Evolutionary conservation across 768 basidiomycete species (phyloP), one percentile per base, ranked within the genome.

Genomic region (Rhodosporidiobolus odoratus): DNA sequence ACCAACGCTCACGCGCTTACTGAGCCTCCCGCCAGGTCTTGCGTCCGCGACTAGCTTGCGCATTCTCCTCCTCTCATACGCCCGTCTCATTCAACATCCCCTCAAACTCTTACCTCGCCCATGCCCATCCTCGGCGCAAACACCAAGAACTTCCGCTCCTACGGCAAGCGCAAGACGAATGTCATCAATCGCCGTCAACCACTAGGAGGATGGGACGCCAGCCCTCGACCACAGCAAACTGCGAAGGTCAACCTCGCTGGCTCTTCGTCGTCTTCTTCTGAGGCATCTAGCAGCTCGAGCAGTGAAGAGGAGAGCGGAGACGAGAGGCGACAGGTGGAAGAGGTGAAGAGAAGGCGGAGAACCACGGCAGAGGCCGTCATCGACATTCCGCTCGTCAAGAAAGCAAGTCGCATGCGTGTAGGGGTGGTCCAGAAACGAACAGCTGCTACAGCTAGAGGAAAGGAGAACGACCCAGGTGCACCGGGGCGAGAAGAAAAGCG

Each of bases 121-220:
- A 37, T n/a, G 58, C 25, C 60, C 41, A 59, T 66, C 40, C 64
- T 74, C 23, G 58, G 68, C 61, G 41, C n/a, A 0, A 30, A 50
- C 1, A 74, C 72, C 0, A 47, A 67, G 60, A 50, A 59, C 50
- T 67, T 41, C 58, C 62, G 62, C 50, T 56, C 72, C 0, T 74
- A 74, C 58, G 72, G 72, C 47, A 67, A 67, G 38, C 68, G 53
- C 25, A 60, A 47, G 27, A 61, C 53, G 41, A 66, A 69, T 58
- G 65, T 69, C 19, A 57, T 59, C 41, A 69, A 62, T 62, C 34
- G 48, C 4, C 47, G 65, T 0, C 32, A 34, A 16, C 13, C 10
- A 1, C 60, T 70, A 23, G 40, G 62, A 4, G 38, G 21, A 1
- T 63, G 62, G 62, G 30, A 23, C 5, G 9, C 32, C 21, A 41